These are phyloP conservation scores for Tilletiopsis washingtonensis DNA, from an alignment of 1,284 basidiomycete genomes.

Conservation along the genomic window DNA sequence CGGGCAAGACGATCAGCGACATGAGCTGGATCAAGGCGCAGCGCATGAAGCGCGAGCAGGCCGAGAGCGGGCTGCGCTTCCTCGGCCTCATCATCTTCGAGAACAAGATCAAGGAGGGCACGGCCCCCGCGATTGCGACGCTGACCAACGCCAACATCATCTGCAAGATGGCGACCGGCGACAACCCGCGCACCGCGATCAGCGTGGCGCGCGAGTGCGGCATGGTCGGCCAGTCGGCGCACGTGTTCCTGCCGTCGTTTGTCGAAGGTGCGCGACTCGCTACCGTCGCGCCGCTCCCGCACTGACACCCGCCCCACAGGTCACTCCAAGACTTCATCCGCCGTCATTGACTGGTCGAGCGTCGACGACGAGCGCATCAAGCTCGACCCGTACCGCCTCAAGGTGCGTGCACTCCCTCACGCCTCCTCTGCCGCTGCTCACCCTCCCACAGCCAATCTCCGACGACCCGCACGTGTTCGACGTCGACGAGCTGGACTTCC, in stretches of 20 bases:
- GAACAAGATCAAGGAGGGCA: slow-evolving; percentile 93
- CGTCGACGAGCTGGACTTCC: slow-evolving; percentile 47
- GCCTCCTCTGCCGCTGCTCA: no score
- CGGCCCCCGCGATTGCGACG: slow-evolving; percentile 80
- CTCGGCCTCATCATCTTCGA: slow-evolving; percentile 96
- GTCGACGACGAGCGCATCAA: slow-evolving; percentile 82
- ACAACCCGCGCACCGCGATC: slow-evolving; percentile 92
- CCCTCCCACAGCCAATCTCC: no score
- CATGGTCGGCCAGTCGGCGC: slow-evolving; percentile 76
- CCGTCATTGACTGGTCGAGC: slow-evolving; percentile 79
- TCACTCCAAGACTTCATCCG: slow-evolving; percentile 55
- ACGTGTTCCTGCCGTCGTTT: slow-evolving; percentile 85
- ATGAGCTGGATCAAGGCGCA: slow-evolving; percentile 97
- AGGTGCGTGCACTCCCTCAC: slow-evolving; percentile 38
- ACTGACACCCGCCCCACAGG: no score
- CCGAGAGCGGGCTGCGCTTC: slow-evolving; percentile 83
- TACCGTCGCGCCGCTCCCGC: no score
- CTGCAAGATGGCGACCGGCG: slow-evolving; percentile 96
- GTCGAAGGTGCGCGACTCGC: slow-evolving; percentile 59
- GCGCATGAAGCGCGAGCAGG: slow-evolving; percentile 89
- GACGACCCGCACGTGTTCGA: slow-evolving; percentile 37
- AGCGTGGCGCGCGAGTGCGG: slow-evolving; percentile 93
- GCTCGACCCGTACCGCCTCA: slow-evolving; percentile 75
- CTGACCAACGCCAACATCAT: slow-evolving; percentile 82
- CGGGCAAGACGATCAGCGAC: slow-evolving; percentile 87